These are phyloP conservation scores for Metschnikowia lachancei DNA, from an alignment of 805 yeast genomes.

Conservation along the genomic window DNA sequence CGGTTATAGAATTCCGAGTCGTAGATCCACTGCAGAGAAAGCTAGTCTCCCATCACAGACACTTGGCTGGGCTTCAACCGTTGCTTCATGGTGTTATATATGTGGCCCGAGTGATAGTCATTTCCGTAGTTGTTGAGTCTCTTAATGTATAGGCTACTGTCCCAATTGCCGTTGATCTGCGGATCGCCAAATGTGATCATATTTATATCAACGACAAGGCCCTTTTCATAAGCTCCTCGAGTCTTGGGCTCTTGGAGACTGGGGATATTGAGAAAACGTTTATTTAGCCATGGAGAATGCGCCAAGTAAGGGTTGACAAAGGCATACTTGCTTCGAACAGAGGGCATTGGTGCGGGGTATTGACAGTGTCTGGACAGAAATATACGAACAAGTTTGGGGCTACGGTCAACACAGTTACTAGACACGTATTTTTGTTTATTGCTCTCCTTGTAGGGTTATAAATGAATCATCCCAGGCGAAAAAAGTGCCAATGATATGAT, in stretches of 20 bases:
- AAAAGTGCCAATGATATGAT: too few species aligned
- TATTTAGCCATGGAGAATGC: conserved; percentile 14
- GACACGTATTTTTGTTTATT: conserved; percentile 16
- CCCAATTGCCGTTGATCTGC: conserved; percentile 89
- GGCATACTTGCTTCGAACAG: conserved; percentile 13
- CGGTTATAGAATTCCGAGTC: conserved; percentile 84
- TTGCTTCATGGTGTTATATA: conserved; percentile 61
- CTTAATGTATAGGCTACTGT: conserved; percentile 64
- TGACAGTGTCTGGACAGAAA: conserved; percentile 67
- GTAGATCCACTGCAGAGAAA: conserved; percentile 91
- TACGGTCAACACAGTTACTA: conserved; percentile 40
- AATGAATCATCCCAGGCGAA: too few species aligned
- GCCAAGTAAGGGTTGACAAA: conserved; percentile 15
- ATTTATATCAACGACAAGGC: conserved; percentile 47
- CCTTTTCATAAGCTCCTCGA: conserved; percentile 9
- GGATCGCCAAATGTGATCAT: conserved; percentile 93
- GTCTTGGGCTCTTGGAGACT: conserved; percentile 16
- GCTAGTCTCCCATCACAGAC: conserved; percentile 87
- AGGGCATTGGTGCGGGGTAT: conserved; percentile 44
- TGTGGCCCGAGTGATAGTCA: conserved; percentile 85
- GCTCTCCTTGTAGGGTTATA: neutral
- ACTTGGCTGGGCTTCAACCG: conserved; percentile 74
- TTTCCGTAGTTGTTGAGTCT: conserved; percentile 85
- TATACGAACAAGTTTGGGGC: conserved; percentile 62
- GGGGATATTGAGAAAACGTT: conserved; percentile 24